A percentile compares a stretch with the other conserved stretches of the same genome.
Conservation (phyloP, 495 filamentous ascomycete species). For the Penicillium waksmanii region DNA sequence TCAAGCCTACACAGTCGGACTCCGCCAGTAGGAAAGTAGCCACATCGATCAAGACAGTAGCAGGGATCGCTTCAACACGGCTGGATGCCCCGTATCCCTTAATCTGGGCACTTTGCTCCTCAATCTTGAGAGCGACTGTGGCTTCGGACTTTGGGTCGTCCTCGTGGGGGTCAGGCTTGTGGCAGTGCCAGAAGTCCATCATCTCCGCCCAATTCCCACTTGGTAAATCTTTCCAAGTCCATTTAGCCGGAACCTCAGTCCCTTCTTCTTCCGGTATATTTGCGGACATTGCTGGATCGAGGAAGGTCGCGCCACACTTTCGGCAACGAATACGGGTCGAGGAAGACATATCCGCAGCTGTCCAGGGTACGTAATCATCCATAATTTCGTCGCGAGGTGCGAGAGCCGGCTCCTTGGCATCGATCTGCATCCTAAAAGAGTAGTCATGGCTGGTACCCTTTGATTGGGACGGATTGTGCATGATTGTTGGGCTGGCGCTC, state of each 20-base stretch:
- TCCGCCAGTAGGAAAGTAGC: conserved; percentile 72
- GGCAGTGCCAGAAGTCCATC: conserved; percentile 99
- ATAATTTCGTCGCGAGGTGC: conserved; percentile 29
- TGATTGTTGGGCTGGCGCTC: conserved; percentile 1
- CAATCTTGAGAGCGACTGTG: conserved; percentile 25
- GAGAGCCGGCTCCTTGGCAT: conserved; percentile 37
- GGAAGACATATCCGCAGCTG: conserved; percentile 61
- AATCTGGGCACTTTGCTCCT: conserved; percentile 48
- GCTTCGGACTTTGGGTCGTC: conserved; percentile 37
- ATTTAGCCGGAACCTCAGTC: conserved; percentile 15
- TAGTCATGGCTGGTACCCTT: conserved; percentile 29
- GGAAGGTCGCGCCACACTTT: conserved; percentile 50
- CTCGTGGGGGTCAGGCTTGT: conserved; percentile 71
- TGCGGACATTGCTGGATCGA: conserved; percentile 9
- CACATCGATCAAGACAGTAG: conserved; percentile 77
- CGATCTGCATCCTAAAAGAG: conserved; percentile 73
- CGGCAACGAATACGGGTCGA: conserved; percentile 65
- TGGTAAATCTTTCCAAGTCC: conserved; percentile 90
- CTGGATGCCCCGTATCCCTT: conserved; percentile 80
- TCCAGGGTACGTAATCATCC: conserved; percentile 68
- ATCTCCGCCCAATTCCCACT: conserved; percentile 99
- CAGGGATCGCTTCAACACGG: conserved; percentile 61
- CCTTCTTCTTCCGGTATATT: background rate
- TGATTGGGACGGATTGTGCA: background rate
- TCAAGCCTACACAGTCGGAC: conserved; percentile 61